phyloP scores from a whole-genome alignment of 768 basidiomycete species.

The Hygrocybe punicea region DNA sequence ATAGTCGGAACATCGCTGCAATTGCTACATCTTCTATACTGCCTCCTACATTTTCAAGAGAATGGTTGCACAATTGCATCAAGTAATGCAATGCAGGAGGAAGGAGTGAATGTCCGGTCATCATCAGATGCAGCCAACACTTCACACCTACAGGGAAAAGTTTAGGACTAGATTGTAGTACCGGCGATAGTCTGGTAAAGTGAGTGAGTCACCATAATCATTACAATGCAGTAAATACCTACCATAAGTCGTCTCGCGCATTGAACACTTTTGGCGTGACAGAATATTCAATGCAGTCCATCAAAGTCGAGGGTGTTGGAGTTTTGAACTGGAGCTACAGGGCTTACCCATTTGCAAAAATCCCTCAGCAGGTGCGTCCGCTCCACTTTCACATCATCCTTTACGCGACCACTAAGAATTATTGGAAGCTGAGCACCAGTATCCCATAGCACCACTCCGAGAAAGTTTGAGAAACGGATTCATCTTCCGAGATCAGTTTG shows the following conservation, averaged over 20 bases:
- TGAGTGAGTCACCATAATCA: not conserved
- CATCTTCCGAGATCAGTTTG: not conserved
- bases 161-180: not conserved
- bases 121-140: too few relatives aligned
- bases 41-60: not conserved
- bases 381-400: not conserved
- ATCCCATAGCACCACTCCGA: not conserved
- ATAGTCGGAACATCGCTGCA: not conserved
- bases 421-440: not conserved
- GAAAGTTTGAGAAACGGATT: not conserved
- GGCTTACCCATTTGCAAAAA: conserved; percentile 1
- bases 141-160: too few relatives aligned
- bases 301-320: not conserved
- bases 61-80: not conserved
- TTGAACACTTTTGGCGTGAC: not conserved
- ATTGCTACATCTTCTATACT: not conserved
- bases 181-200: not conserved
- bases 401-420: not conserved
- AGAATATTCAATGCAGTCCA: not conserved
- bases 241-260: not conserved
- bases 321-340: not conserved
- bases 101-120: too few relatives aligned
- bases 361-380: not conserved
- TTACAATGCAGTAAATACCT: not conserved
- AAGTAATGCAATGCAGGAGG: too few relatives aligned